These are phyloP conservation scores for Epithemia pelagica DNA, from an alignment of 108 stramenopile species.

Conservation along the genomic window DNA sequence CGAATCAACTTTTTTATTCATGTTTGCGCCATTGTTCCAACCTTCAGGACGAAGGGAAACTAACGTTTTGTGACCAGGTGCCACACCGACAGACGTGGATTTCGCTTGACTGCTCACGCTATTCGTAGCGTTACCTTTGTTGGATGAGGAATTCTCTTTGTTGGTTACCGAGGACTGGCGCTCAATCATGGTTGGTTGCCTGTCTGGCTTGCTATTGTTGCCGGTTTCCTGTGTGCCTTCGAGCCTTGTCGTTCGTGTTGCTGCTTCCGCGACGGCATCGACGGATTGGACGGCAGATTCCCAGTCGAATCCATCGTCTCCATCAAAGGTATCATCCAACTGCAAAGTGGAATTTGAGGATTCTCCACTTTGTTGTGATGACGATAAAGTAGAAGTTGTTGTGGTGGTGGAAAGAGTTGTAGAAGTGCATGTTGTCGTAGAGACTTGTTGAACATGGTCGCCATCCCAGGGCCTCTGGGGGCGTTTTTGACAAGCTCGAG, in stretches of 20 bases:
- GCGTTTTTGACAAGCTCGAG: background rate
- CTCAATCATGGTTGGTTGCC: too few species aligned
- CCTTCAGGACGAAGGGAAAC: background rate
- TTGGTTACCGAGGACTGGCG: too few species aligned
- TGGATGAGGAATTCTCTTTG: too few species aligned
- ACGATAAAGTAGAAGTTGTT: background rate
- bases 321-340: background rate
- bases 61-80: background rate
- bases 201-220: too few species aligned
- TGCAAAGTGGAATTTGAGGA: background rate
- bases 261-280: background rate
- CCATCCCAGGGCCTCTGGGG: background rate
- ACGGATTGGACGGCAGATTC: background rate
- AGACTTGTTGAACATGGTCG: too few species aligned
- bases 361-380: background rate
- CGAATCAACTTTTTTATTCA: too few species aligned
- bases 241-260: background rate
- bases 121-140: too few species aligned
- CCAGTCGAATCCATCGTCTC: background rate
- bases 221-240: too few species aligned
- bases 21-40: too few species aligned
- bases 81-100: too few species aligned
- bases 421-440: too few species aligned
- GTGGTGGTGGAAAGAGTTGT: background rate
- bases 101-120: too few species aligned